phyloP scores from a whole-genome alignment of 768 basidiomycete genomes.

The Russula sp. region DNA sequence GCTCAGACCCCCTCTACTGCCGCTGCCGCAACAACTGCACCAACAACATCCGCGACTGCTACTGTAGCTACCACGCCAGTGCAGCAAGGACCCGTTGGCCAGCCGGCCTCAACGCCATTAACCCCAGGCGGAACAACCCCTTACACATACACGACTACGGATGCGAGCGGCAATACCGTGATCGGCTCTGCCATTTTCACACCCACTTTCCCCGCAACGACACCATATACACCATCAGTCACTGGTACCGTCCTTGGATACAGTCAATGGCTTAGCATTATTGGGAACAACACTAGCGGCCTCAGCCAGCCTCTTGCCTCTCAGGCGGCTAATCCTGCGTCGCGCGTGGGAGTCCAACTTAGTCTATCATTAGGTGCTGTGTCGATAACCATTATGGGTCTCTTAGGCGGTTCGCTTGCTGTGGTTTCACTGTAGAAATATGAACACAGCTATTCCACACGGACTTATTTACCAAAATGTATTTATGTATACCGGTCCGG shows the following conservation, averaged over 20 bases:
- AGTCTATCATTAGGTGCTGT: constrained; percentile 6
- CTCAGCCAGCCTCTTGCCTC: constrained; percentile 7
- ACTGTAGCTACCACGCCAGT: constrained; percentile 22
- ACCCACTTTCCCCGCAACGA: constrained; percentile 35
- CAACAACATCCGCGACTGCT: constrained; percentile 31
- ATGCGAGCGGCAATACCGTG: constrained; percentile 35
- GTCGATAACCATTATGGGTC: neutral
- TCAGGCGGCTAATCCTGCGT: neutral
- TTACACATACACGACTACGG: constrained; percentile 39
- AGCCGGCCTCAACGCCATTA: constrained; percentile 42
- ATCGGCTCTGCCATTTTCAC: constrained; percentile 37
- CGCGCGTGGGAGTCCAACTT: neutral
- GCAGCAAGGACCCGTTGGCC: constrained; percentile 53
- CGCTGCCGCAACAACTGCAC: constrained; percentile 33
- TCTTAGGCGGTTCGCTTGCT: constrained; percentile 1
- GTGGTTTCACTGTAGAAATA: neutral
- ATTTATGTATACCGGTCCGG: neutral
- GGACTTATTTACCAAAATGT: constrained; percentile 7
- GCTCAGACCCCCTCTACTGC: constrained; percentile 31
- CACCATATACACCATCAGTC: constrained; percentile 27
- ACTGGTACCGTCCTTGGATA: constrained; percentile 37
- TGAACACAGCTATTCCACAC: neutral
- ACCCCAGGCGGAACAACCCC: constrained; percentile 32
- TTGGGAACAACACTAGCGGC: constrained; percentile 35
- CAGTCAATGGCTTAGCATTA: constrained; percentile 35